phyloP scores from a whole-genome alignment of 2,329 filamentous ascomycete genomes.

The Verticillium zaregamsianum region DNA sequence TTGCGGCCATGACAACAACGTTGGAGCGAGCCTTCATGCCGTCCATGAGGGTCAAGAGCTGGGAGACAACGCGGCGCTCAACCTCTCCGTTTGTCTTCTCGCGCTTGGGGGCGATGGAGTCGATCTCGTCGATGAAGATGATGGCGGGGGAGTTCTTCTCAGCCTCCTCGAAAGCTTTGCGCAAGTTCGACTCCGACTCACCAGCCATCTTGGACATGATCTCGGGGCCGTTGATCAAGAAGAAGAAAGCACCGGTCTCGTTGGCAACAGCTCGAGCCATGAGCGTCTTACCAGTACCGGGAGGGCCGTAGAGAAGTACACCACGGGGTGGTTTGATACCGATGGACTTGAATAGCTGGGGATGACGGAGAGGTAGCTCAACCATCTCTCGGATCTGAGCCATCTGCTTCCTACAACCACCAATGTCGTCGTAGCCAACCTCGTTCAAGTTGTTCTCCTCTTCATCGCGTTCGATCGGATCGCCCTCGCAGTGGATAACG shows the following conservation, averaged over 20 bases:
- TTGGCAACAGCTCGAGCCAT: conserved; percentile 99
- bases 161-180: conserved; percentile 99
- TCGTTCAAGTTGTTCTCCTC: conserved; percentile 99
- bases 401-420: conserved; percentile 99
- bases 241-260: conserved; percentile 98
- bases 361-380: conserved; percentile 92
- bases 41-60: conserved; percentile 95
- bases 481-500: conserved; percentile 97
- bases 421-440: conserved; percentile 98
- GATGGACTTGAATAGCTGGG: conserved; percentile 99
- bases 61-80: conserved; percentile 96
- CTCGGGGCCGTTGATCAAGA: conserved; percentile 97
- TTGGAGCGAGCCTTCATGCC: conserved; percentile 99
- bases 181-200: conserved; percentile 96
- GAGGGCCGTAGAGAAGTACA: conserved; percentile 94
- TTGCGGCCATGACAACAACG: conserved; percentile 98
- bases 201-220: conserved; percentile 99
- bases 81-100: conserved; percentile 99
- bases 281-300: conserved; percentile 98
- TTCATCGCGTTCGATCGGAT: conserved; percentile 93
- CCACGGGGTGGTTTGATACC: conserved; percentile 99
- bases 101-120: conserved; percentile 98
- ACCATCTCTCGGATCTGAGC: conserved; percentile 98
- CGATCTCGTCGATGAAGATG: conserved; percentile 99
- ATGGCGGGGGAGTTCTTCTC: conserved; percentile 99